A percentile compares a stretch with the other conserved stretches of the same genome.
These are phyloP conservation scores for Russula earlei DNA, from an alignment of 768 basidiomycete species.

Conservation along the genomic window DNA sequence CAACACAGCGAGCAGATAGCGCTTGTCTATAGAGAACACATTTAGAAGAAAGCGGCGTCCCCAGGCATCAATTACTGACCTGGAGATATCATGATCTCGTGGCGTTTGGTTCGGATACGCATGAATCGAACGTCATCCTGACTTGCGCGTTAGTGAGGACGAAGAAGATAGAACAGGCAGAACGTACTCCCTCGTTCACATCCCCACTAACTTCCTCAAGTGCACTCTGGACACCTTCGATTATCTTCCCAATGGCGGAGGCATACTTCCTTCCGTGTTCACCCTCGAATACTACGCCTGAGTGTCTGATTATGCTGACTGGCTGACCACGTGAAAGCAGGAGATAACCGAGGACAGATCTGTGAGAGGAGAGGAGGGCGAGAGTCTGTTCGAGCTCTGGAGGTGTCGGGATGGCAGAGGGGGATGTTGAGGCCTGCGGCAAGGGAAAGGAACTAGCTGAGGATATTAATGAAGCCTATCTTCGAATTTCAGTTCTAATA, in stretches of 20 bases:
- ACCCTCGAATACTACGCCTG: constrained; percentile 79
- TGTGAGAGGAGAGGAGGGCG: constrained; percentile 63
- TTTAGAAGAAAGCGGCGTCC: not conserved
- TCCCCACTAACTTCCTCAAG: constrained; percentile 67
- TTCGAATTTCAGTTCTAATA: not conserved
- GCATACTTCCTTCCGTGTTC: constrained; percentile 76
- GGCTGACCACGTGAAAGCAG: constrained; percentile 66
- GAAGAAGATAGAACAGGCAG: not conserved
- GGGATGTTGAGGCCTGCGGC: constrained; percentile 19
- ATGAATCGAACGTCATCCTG: constrained; percentile 85
- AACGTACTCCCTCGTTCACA: constrained; percentile 48
- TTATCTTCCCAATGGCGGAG: constrained; percentile 59
- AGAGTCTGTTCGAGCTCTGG: constrained; percentile 83
- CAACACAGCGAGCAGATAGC: constrained; percentile 74
- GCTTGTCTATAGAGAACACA: constrained; percentile 43
- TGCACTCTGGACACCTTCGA: constrained; percentile 68
- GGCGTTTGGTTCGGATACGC: constrained; percentile 82
- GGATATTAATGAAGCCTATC: constrained; percentile 7
- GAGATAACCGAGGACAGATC: constrained; percentile 81
- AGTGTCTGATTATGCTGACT: constrained; percentile 72
- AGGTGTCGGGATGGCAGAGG: constrained; percentile 32
- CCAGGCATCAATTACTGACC: constrained; percentile 38
- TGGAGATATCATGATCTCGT: constrained; percentile 92
- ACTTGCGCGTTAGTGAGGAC: not conserved
- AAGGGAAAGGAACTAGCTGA: constrained; percentile 18